Base-by-base conservation (phyloP, 2,329 filamentous ascomycete species). In the Escovopsis sp. region DNA sequence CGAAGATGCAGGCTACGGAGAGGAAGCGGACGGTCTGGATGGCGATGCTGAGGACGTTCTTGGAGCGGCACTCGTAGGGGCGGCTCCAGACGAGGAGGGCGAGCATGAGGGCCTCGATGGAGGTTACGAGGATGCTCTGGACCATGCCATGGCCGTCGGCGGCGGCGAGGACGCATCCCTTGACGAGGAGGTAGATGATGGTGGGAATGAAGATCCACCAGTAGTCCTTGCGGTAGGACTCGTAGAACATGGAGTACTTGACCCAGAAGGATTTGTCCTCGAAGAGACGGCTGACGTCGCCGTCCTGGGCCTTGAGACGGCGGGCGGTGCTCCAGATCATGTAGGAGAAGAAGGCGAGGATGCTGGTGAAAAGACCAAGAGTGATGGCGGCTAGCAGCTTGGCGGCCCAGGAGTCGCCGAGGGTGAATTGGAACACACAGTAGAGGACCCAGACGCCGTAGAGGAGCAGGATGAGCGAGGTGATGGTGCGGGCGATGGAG, bases 201-300 rank as follows among this genome's bases (percentile, higher is more conserved):
- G 72, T 66, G 0, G 90, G 90, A 12, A 96, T 70, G 53, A 98
- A 96, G 17, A 94, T 61, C 88, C 88, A 96, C 90, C 90, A 98
- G 64, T 88, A 94, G 47, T 78, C 75, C 58, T 82, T 85, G 63
- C 85, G 86, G 68, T 94, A 96, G 47, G 79, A 79, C 50, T 96
- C 90, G 64, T 98, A 98, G 62, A 98, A 96, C 42, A 94, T 68
- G 49, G 83, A 90, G 68, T 98, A 98, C 63, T 90, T 93, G 55
- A 84, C 70, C 87, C 90, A 94, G 28, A 79, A 77, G 39, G 80
- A 72, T 65, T 90, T 92, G 60, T 96, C 71, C 40, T 94, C 82
- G 57, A 86, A 96, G 8, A 98, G 68, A 11, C 65, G 72, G 13
- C 68, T 66, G 1, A 70, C 58, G 51, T 87, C 80, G 38, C 88